Base-by-base conservation (phyloP, 139 green algal genomes). In the Asterochloris erici region DNA sequence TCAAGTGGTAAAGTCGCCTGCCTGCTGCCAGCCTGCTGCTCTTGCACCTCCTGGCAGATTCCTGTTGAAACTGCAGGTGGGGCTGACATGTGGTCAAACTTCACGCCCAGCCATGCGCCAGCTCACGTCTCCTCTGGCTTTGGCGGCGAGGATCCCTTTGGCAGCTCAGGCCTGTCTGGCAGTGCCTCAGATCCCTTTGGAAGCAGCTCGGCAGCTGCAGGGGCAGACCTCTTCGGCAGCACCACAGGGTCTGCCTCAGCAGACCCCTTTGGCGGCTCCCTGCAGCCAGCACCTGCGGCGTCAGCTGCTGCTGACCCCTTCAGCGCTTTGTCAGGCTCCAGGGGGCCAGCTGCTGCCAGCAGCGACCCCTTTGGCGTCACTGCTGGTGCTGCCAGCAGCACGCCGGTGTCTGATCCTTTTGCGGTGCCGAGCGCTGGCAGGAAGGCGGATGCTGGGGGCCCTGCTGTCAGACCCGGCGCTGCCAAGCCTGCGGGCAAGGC, bases 261-360 rank as follows among this genome's bases (percentile, higher is more conserved):
- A 62, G 69, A 78, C 70, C 28, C 83, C 73, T 88, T 85, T 86
- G 73, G 79, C 60, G 54, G 66, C 47, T 74, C 47, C 63, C 80
- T 6, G 28, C 71, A 28, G 68, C 75, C 16, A 78, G 81, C 26
- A 63, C 84, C 13, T 9, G 70, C 14, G 76, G 12, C 24, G 79
- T 66, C 47, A 29, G 84, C 14, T 68, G 83, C 68, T 26, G 64
- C 79, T 24, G 73, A 68, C 61, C 54, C 70, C 38, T n/a, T 29
- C 66, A 12, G 68, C 47, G 54, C 38, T 12, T 14, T 66, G 0
- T 21, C 66, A 21, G 21, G 73, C 63, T 6, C 70, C 60, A 13
- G 60, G 23, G 63, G 14, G 15, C 9, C 27, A 47, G 27, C 62
- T 21, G 21, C 54, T 28, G 54, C 64, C 47, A 73, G 29, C 74